phyloP scores from a whole-genome alignment of 2,329 filamentous ascomycete genomes.

The Aspergillus sojae region DNA sequence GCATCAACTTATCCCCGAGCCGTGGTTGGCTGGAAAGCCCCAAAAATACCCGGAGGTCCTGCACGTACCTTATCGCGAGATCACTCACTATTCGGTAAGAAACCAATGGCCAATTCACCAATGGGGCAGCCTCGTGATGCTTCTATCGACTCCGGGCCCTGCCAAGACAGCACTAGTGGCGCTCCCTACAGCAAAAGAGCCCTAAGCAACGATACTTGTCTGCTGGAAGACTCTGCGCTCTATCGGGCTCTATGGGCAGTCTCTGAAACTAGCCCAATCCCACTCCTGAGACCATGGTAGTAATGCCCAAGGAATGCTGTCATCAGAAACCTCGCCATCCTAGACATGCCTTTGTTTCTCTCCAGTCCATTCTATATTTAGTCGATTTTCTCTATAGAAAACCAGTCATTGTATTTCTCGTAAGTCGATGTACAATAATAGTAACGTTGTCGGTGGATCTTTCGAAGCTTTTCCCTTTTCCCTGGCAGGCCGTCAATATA shows the following conservation, averaged over 20 bases:
- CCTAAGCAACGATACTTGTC: not conserved
- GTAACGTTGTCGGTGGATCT: not conserved
- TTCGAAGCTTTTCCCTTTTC: not conserved
- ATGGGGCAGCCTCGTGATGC: too few species aligned
- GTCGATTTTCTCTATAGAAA: not conserved
- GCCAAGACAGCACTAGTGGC: conserved; percentile 1
- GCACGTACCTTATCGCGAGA: not conserved
- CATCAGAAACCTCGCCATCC: not conserved
- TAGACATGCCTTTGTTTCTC: not conserved
- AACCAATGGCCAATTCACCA: not conserved
- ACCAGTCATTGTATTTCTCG: not conserved
- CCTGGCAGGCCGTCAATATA: not conserved
- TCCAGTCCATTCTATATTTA: conserved; percentile 1
- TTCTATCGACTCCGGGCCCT: not conserved
- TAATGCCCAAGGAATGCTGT: not conserved
- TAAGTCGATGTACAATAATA: not conserved
- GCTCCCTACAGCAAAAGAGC: not conserved
- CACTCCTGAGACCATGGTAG: not conserved
- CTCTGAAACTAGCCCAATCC: conserved; percentile 5
- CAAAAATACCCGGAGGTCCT: not conserved
- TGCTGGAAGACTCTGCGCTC: not conserved
- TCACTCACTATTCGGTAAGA: not conserved
- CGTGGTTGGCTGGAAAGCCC: not conserved
- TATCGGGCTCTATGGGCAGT: not conserved
- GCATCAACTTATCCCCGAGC: not conserved